Evolutionary conservation across 2,329 filamentous ascomycete genomes (phyloP).

Genomic region (Penicillium sp.): DNA sequence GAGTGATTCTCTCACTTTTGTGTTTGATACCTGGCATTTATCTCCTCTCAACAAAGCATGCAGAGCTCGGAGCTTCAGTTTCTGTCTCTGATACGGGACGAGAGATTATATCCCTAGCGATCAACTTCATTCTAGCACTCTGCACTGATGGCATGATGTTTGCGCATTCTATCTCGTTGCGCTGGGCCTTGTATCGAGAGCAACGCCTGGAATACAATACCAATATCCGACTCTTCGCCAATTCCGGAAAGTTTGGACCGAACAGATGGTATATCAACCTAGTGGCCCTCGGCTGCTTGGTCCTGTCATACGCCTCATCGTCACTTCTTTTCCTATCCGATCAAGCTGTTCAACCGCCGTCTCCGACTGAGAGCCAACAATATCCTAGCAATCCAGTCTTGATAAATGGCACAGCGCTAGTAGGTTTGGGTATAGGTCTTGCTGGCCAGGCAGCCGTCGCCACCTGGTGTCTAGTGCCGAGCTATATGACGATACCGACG

Average conservation of each 20-base stretch:
- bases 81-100: background rate
- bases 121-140: background rate
- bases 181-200: constrained; percentile 14
- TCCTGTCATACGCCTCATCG: constrained; percentile 7
- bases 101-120: background rate
- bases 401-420: background rate
- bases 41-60: background rate
- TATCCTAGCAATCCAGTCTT: background rate
- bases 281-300: background rate
- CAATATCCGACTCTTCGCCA: constrained; percentile 22
- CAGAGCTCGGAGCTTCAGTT: background rate
- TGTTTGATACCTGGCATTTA: background rate
- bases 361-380: background rate
- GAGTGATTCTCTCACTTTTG: background rate
- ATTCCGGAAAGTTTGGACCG: constrained; percentile 9
- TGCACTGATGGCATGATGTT: constrained; percentile 6
- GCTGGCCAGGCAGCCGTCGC: constrained; percentile 15
- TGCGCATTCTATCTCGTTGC: constrained; percentile 1
- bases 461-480: constrained; percentile 11
- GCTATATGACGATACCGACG: constrained; percentile 9
- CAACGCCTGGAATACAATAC: constrained; percentile 23
- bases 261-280: constrained; percentile 24
- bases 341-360: background rate
- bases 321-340: background rate
- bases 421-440: background rate